Evolutionary conservation across 352 stramenopile species (phyloP).

Genomic region (Pythium monospermum): DNA sequence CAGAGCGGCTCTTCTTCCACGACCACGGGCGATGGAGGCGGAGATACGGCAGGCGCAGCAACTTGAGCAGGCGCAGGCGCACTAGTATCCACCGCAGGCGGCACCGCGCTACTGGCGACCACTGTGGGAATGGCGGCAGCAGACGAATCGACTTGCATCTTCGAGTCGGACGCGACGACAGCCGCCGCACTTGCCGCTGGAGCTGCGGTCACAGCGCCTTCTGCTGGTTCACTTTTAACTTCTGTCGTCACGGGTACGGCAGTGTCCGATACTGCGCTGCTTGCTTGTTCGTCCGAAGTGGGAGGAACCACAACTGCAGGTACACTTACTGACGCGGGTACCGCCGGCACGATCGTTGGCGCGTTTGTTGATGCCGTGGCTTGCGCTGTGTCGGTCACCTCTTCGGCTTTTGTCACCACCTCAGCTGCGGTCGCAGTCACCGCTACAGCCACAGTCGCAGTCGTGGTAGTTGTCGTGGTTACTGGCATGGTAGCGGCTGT

Average conservation of each 20-base stretch:
- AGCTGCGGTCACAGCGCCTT: not conserved
- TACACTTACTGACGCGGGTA: not conserved
- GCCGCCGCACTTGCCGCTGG: not conserved
- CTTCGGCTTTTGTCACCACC: slow-evolving; percentile 1
- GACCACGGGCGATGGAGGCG: not conserved
- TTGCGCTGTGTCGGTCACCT: not conserved
- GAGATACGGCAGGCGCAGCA: not conserved
- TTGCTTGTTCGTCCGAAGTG: too few species aligned
- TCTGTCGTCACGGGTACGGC: not conserved
- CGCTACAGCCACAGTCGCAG: slow-evolving; percentile 16
- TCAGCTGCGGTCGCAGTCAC: slow-evolving; percentile 1
- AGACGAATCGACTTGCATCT: too few species aligned
- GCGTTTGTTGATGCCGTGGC: not conserved
- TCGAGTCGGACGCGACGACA: too few species aligned
- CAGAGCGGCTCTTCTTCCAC: slow-evolving; percentile 44
- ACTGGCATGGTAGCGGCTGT: not conserved
- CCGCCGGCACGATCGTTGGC: slow-evolving; percentile 7
- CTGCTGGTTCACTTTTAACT: not conserved
- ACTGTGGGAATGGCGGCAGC: too few species aligned
- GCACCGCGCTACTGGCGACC: not conserved
- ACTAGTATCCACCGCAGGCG: not conserved
- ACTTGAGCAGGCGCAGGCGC: not conserved
- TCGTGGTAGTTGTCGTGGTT: slow-evolving; percentile 11
- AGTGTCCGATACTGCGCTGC: not conserved
- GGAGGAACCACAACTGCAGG: too few species aligned